Evolutionary conservation across 2,329 filamentous ascomycete species (phyloP), one percentile per base, ranked within the genome.

Genomic region (Coniochaeta sp.): DNA sequence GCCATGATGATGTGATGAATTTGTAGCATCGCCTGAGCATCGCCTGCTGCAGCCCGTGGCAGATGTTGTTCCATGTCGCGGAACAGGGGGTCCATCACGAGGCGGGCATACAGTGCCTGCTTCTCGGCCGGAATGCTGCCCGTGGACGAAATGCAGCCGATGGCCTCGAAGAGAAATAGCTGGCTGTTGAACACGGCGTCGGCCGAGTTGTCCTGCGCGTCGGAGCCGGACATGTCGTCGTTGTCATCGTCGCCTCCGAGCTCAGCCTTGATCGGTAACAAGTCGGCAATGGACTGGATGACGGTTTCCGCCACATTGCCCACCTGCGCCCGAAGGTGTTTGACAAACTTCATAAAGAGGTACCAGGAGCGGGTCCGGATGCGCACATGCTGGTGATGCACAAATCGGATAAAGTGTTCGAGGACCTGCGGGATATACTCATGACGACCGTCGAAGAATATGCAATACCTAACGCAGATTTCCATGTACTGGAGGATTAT

Each of bases 401-500:
- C 89, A 47, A 96, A 81, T 12, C 85, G 83, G 45, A 99, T 89
- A 67, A 99, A 97, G 64, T 87, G 91, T 63, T 96, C 91, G 38
- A 99, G 77, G 1, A 94, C 90, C 57, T 85, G 86, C 2, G 89
- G 89, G 48, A 97, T 95, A 55, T 89, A 85, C 20, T 86, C 77
- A 27, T 84, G 78, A 63, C 96, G 88, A 52, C 83, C 83, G 64
- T 97, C 91, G 65, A 99, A 97, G 67, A 96, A 95, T 26, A 85
- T 82, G 65, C 86, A 89, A 70, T 99, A 99, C 49, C 94, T 86
- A 51, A 96, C 91, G 67, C 91, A 96, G 31, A 96, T 95, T 67
- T 99, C 94, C 91, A 99, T 96, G 65, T 95, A 99, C 70, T 96
- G 91, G 20, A 99, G 77, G 57, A 96, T 83, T 49, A 96, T 91